phyloP scores from a whole-genome alignment of 331 rosid species.

The Dryas integrifolia region DNA sequence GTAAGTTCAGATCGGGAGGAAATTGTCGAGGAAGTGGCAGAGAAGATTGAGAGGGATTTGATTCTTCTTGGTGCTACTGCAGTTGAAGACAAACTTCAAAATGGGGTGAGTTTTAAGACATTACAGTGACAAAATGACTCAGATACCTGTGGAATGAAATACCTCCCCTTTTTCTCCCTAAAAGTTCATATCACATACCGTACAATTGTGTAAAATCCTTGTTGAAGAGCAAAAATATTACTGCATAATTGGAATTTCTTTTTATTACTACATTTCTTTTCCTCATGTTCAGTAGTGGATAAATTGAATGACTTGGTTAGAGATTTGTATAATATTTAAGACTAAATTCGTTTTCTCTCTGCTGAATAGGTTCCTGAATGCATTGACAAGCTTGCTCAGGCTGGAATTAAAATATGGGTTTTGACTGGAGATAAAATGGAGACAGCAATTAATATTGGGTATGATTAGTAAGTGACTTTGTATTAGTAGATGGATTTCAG shows the following conservation, averaged over 20 bases:
- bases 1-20: slow-evolving; percentile 74
- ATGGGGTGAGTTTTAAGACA: slow-evolving; percentile 62
- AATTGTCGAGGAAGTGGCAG: slow-evolving; percentile 57
- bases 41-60: slow-evolving; percentile 74
- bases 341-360: slow-evolving; percentile 16
- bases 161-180: background rate
- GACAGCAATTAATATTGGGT: slow-evolving; percentile 98
- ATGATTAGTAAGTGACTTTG: slow-evolving; percentile 22
- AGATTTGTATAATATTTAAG: background rate
- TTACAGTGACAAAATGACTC: background rate
- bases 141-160: too few relatives aligned
- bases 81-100: slow-evolving; percentile 96
- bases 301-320: background rate
- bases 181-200: background rate
- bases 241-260: background rate
- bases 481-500: slow-evolving; percentile 1
- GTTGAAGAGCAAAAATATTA: slow-evolving; percentile 9
- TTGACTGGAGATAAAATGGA: slow-evolving; percentile 99
- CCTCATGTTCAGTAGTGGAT: background rate
- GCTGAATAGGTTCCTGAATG: slow-evolving; percentile 85
- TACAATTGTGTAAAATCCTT: background rate
- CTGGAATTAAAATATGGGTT: slow-evolving; percentile 98
- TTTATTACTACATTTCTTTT: background rate
- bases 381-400: slow-evolving; percentile 98
- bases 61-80: slow-evolving; percentile 99